Evolutionary conservation across 2,329 filamentous ascomycete species (phyloP), one percentile per base, ranked within the genome.

Genomic region (Alternaria sp.): DNA sequence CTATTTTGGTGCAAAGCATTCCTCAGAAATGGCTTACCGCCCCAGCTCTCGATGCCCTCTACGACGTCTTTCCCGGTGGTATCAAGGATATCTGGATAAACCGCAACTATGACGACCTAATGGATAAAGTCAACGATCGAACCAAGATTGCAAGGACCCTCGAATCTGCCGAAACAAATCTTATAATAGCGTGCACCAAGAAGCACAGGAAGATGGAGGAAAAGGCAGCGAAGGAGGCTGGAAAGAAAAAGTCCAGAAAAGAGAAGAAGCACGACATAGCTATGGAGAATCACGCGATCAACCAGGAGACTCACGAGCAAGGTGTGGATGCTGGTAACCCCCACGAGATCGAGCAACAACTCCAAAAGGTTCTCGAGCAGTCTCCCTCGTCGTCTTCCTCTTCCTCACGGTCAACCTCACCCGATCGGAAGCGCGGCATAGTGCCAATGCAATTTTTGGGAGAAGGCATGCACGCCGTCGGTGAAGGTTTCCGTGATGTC

Each of bases 61-160:
- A 96, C 72, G 95, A 99, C 75, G 94, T 98, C 1, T 98, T 97
- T 69, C 95, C 95, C 0, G 95, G 95, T 20, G 95, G 95, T 30
- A 90, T 99, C 73, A 88, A 92, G 61, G 98, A 98, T 68, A 91
- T 99, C 47, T 99, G 94, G 94, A 89, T 99, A 70, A 99, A 97
- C 61, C 88, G 94, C 62, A 92, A 99, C 74, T 90, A 93, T 67
- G 92, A 94, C 43, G 86, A 89, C 8, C 85, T 99, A 11, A 86
- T 92, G 47, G 90, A 94, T 62, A 98, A 98, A 75, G 91, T 98
- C 46, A 86, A 91, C 49, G 82, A 88, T 64, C 87, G 95, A 44
- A 88, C 93, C 62, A 81, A 85, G 8, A 81, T 97, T 14, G 93
- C 94, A 47, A 77, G 84, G 42, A 82, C 84, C 57, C 86, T 99